Base-by-base conservation (phyloP, 73 alveolate genomes). In the Paramecium caudatum region DNA sequence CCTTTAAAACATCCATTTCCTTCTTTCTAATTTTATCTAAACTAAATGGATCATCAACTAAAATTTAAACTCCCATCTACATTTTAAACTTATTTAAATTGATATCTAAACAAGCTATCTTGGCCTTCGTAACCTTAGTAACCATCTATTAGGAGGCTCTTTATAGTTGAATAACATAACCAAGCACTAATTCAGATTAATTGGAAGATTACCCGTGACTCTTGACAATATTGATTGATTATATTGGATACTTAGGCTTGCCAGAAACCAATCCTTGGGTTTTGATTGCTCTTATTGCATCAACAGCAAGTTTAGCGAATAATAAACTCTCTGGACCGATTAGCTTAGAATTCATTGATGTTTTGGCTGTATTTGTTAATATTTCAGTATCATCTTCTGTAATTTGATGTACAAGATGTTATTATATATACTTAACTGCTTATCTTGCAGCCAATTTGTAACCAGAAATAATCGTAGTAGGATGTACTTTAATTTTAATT, bases 401-500 rank as follows among this genome's bases (percentile, higher is more conserved):
- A 7, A 93, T 94, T 82, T 95, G 84, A 16, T 95, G 91, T 30
- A 96, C 91, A 65, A 97, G 82, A 91, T 96, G 92, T 10, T 94
- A 93, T 82, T 96, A 92, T 69, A 97, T 97, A 85, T 93, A 97
- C 61, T 95, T 95, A 65, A 96, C 94, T 9, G 97, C 94, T 95
- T 93, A 50, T 82, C 93, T 92, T 19, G 94, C 91, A 63, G 99
- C 99, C 21, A 84, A 91, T 90, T 98, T 91, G 86, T 95, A 98
- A 3, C 99, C 99, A 4, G 99, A 91, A 80, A 98, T 98, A 41
- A 98, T 94, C 34, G 99, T 93, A 33, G 99, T 97, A 15, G 99
- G 99, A 85, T 98, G 99, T 81, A 98, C 98, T 95, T 97, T 97
- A 95, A 96, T 95, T 94, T 96, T 95, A 62, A 97, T 98, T 82